Conservation (phyloP, 306 rosid species). For the Glycyrrhiza uralensis region DNA sequence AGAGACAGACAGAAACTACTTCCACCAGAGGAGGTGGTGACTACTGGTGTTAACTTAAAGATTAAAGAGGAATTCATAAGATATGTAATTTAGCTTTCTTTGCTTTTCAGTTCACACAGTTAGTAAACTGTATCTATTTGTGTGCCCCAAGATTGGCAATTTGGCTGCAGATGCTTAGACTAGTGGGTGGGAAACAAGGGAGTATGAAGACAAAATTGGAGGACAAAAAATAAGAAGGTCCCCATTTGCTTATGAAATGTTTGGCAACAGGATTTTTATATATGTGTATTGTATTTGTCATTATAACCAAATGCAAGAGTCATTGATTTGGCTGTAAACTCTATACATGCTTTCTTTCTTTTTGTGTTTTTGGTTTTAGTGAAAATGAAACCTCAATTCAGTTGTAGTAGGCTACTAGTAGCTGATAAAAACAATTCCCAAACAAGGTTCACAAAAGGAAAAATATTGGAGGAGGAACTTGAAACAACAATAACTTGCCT, state of each 20-base stretch:
- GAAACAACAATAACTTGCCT: not conserved
- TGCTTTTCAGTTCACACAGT: not conserved
- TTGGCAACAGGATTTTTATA: conserved; percentile 18
- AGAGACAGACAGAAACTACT: conserved; percentile 33
- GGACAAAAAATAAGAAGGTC: not conserved
- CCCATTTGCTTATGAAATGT: not conserved
- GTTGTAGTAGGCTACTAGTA: not conserved
- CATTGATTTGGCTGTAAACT: not conserved
- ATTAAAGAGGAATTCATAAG: not conserved
- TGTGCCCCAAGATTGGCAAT: not conserved
- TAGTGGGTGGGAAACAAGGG: conserved; percentile 1
- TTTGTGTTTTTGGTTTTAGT: not conserved
- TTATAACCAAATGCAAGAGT: conserved; percentile 10
- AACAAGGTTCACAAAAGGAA: not conserved
- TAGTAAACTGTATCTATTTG: not conserved
- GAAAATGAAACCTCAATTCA: not conserved
- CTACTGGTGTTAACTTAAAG: not conserved
- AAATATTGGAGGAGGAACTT: not conserved
- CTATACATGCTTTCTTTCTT: not conserved
- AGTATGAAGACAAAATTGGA: conserved; percentile 10
- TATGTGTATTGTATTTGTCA: not conserved
- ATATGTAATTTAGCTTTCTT: not conserved
- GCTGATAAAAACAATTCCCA: not conserved
- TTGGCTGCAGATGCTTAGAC: not conserved
- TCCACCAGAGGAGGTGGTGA: conserved; percentile 42